These are phyloP conservation scores for Elsinoe perseae DNA, from an alignment of 2,329 filamentous ascomycete genomes.

Conservation along the genomic window DNA sequence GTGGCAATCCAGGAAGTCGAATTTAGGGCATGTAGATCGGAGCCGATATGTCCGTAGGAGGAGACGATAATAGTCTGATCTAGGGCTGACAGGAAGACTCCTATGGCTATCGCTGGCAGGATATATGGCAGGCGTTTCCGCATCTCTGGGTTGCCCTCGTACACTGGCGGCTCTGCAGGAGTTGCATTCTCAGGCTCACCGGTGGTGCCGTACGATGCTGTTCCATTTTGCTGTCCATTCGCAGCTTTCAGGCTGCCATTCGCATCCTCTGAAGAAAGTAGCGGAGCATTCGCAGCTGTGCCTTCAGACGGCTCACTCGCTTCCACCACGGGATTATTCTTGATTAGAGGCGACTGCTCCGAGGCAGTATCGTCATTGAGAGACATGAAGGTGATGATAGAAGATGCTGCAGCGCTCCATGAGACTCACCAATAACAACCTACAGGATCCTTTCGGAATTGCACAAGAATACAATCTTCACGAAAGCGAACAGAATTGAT, in stretches of 20 bases:
- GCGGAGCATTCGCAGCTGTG: not conserved
- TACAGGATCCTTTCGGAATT: not conserved
- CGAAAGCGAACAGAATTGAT: not conserved
- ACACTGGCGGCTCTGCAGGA: conserved; percentile 17
- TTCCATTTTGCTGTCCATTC: not conserved
- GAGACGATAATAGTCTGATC: conserved; percentile 72
- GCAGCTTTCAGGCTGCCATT: not conserved
- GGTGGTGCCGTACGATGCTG: not conserved
- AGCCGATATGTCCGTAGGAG: conserved; percentile 72
- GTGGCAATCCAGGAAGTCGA: conserved; percentile 69
- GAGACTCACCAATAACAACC: not conserved
- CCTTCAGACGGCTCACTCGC: not conserved
- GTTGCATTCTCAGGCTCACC: not conserved
- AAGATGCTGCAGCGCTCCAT: not conserved
- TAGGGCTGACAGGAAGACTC: conserved; percentile 62
- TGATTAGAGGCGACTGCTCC: not conserved
- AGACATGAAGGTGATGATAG: not conserved
- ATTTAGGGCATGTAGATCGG: conserved; percentile 65
- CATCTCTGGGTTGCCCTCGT: conserved; percentile 39
- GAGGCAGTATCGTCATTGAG: not conserved
- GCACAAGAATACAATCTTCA: not conserved
- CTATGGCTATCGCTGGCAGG: conserved; percentile 54
- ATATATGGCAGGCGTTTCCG: conserved; percentile 49
- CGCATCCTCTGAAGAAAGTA: not conserved
- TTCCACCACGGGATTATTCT: not conserved